Evolutionary conservation across 176 grass and related monocot genomes (phyloP).

Genomic region (Triticum monococcum): DNA sequence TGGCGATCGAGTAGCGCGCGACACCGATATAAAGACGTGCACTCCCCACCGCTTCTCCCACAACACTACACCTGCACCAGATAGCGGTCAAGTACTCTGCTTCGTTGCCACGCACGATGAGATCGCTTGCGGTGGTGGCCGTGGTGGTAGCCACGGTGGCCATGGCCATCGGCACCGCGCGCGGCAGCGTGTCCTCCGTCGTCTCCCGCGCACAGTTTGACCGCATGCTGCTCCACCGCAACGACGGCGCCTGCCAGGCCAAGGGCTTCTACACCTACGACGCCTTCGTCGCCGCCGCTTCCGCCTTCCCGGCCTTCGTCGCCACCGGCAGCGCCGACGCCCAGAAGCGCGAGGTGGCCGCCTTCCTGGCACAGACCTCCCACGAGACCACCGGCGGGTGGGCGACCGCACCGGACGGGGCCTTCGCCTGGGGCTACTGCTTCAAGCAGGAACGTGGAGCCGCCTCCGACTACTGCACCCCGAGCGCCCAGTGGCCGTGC

Average conservation of each 20-base stretch:
- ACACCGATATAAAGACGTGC: too few relatives aligned
- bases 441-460: conserved; percentile 7
- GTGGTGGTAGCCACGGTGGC: too few relatives aligned
- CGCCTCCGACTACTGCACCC: conserved; percentile 23
- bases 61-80: too few relatives aligned
- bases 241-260: not conserved
- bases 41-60: too few relatives aligned
- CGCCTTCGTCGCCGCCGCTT: conserved; percentile 47
- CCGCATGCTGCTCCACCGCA: not conserved
- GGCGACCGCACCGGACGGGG: conserved; percentile 27
- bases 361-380: conserved; percentile 58
- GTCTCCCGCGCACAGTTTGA: not conserved
- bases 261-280: conserved; percentile 49
- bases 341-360: conserved; percentile 34
- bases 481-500: conserved; percentile 27
- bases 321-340: not conserved
- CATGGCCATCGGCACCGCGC: too few relatives aligned
- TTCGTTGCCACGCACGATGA: too few relatives aligned
- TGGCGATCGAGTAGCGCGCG: too few relatives aligned
- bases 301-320: conserved; percentile 28
- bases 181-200: not conserved
- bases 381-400: conserved; percentile 43
- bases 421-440: conserved; percentile 45
- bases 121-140: too few relatives aligned
- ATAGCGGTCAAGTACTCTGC: not conserved